These are phyloP conservation scores for Verticillium longisporum DNA, from an alignment of 2,329 filamentous ascomycete genomes.

Conservation along the genomic window DNA sequence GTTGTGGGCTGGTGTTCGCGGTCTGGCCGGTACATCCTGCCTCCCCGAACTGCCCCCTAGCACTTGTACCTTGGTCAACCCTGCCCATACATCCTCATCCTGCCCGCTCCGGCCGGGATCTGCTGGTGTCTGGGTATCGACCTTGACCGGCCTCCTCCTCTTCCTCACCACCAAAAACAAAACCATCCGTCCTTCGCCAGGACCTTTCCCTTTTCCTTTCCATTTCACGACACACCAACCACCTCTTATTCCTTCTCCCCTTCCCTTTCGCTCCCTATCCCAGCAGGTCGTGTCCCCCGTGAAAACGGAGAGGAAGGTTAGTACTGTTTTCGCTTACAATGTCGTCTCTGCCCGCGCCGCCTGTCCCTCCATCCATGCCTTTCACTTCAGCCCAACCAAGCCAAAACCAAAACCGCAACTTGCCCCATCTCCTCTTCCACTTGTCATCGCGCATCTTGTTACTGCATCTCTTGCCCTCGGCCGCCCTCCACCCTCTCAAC, in stretches of 20 bases:
- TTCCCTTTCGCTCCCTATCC: slow-evolving; percentile 1
- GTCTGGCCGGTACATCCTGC: neutral
- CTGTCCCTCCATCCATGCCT: neutral
- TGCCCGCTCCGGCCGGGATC: neutral
- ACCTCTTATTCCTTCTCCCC: slow-evolving; percentile 15
- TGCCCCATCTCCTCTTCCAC: slow-evolving; percentile 3
- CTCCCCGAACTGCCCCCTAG: neutral
- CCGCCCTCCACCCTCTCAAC: slow-evolving; percentile 1
- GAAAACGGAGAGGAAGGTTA: slow-evolving; percentile 14
- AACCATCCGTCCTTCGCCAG: slow-evolving; percentile 12
- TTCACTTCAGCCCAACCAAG: slow-evolving; percentile 4
- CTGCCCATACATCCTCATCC: neutral
- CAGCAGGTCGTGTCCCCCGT: slow-evolving; percentile 7
- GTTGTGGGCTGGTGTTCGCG: neutral
- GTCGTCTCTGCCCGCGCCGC: slow-evolving; percentile 6
- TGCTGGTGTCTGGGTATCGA: neutral
- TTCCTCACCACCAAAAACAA: slow-evolving; percentile 15
- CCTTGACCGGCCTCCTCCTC: slow-evolving; percentile 3
- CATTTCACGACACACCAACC: slow-evolving; percentile 27
- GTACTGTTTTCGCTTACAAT: slow-evolving; percentile 1
- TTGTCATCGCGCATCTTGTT: neutral
- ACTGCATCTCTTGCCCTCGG: slow-evolving; percentile 1
- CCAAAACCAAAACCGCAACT: neutral
- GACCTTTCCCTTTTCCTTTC: slow-evolving; percentile 16
- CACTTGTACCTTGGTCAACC: neutral